Evolutionary conservation across 148 eudicot genomes (phyloP).

Genomic region (Rhododendron ovatum): DNA sequence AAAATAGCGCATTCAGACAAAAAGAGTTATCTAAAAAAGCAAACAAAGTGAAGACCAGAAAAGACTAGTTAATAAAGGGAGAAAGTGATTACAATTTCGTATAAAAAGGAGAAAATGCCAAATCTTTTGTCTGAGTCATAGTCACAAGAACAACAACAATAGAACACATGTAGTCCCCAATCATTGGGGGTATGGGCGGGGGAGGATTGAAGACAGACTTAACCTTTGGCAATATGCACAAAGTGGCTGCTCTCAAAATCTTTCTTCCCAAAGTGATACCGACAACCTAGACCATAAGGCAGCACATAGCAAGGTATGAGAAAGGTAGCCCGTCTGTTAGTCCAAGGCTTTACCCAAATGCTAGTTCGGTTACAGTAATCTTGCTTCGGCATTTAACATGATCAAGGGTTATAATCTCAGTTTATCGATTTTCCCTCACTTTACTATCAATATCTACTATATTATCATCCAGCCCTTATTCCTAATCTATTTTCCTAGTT

Average conservation of each 20-base stretch:
- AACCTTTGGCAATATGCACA: no score
- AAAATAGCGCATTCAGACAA: background rate
- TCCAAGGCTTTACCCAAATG: background rate
- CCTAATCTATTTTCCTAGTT: background rate
- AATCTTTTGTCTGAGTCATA: background rate
- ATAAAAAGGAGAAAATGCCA: background rate
- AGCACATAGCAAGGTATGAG: background rate
- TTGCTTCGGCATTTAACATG: background rate
- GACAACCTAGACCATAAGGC: background rate
- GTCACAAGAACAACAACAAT: no score
- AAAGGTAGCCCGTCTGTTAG: background rate
- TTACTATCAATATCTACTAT: background rate
- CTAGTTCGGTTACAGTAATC: background rate
- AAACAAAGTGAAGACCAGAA: background rate
- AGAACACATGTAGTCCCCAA: no score
- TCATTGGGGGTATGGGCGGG: no score
- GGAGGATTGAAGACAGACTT: no score
- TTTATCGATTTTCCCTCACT: background rate
- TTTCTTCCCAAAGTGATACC: background rate
- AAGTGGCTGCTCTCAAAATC: no score
- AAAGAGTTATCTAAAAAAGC: background rate
- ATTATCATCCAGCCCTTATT: background rate
- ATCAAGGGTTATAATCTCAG: background rate
- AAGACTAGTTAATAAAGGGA: background rate
- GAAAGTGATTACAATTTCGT: background rate